A percentile compares a stretch with the other conserved stretches of the same genome.
These are phyloP conservation scores for Scedosporium boydii DNA, from an alignment of 2,329 filamentous ascomycete genomes.

Conservation along the genomic window DNA sequence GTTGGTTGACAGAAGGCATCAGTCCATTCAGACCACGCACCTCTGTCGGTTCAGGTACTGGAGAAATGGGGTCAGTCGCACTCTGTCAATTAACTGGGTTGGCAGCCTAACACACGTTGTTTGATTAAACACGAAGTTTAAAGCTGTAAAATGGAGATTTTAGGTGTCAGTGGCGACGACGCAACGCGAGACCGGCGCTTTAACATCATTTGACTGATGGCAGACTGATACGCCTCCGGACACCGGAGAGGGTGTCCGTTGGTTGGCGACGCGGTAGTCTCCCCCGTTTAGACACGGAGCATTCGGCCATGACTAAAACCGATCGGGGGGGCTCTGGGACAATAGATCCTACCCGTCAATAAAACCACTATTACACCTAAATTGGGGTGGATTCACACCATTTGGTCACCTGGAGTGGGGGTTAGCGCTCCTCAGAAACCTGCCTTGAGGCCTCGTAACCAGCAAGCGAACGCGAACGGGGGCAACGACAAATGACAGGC, in stretches of 20 bases:
- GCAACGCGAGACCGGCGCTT: not conserved
- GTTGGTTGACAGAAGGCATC: not conserved
- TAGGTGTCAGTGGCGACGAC: not conserved
- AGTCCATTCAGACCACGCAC: not conserved
- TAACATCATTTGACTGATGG: not conserved
- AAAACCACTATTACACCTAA: not conserved
- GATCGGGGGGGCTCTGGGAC: not conserved
- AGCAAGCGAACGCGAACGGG: not conserved
- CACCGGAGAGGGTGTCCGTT: not conserved
- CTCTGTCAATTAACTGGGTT: no score
- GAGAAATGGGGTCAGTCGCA: no score
- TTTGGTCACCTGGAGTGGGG: not conserved
- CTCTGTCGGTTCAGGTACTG: no score
- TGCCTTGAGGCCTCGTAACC: not conserved
- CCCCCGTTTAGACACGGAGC: not conserved
- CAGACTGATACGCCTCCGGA: not conserved
- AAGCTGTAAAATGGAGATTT: not conserved
- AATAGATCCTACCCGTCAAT: not conserved
- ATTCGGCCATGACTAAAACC: not conserved
- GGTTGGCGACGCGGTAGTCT: not conserved
- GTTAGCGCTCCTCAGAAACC: not conserved
- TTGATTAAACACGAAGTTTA: not conserved
- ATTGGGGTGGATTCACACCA: not conserved
- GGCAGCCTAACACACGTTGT: not conserved
- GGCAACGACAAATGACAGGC: not conserved